Evolutionary conservation across 2,329 filamentous ascomycete genomes (phyloP), one percentile per base, ranked within the genome.

Genomic region (Xylogone sp.): DNA sequence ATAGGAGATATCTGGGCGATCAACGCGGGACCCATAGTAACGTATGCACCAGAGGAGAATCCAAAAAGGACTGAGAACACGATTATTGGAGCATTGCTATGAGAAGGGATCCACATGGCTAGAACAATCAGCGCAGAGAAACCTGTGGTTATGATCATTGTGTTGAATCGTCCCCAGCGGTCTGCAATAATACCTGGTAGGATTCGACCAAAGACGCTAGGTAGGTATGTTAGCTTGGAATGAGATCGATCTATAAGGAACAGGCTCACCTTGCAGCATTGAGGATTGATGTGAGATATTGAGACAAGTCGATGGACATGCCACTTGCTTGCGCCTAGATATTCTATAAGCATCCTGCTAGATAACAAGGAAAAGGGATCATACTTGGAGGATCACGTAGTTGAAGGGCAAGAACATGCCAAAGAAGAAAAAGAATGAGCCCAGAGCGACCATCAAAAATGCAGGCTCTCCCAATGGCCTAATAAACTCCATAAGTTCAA

Each of bases 1-100:
- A 89, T 78, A 44, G 88, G 84, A 1, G 81, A 84, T 55, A 90
- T 86, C 61, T 90, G 85, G 1, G 84, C 85, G 20, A 91, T 72
- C 13, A 87, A 71, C 0, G 84, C 77, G 0, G 87, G 83, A 0
- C 74, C 73, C 18, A 90, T 70, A 0, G 80, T 80, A 31, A 87
- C 79, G 59, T 84, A 87, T 2, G 81, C 80, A 12, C 87, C 87
- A 0, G 81, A 84, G 13, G 77, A 77, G 64, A 90, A 88, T 18
- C 86, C 87, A 58, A 87, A 90, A 6, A 88, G 67, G n/a, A 78
- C 73, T 12, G 79, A 76, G 65, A 88, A 90, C 31, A 82, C 73
- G 46, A 89, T 76, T 52, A 85, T 79, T 1, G 79, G 76, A 0
- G 77, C 76, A 9, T 83, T 78, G 34, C 72, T 71, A 2, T 69